phyloP scores from a whole-genome alignment of 1,284 basidiomycete species.

The Cerioporus squamosus region DNA sequence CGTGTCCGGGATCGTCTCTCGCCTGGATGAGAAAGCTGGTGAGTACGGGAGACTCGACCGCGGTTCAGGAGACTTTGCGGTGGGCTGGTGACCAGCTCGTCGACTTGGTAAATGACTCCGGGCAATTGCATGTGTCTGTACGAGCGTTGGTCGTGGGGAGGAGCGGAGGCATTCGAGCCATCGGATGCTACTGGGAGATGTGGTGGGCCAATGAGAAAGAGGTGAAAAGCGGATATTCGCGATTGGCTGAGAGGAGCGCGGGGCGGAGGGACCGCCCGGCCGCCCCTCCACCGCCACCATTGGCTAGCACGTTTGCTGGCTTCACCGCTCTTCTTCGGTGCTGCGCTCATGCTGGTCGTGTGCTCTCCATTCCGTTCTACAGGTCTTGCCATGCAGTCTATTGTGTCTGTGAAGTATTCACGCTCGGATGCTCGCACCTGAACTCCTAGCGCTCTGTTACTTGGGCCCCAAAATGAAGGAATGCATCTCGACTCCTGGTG shows the following conservation, averaged over 20 bases:
- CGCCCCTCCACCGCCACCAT: neutral
- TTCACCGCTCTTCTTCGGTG: too few relatives aligned
- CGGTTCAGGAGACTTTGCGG: neutral
- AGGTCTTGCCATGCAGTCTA: neutral
- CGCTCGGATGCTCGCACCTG: neutral
- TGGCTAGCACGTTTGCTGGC: too few relatives aligned
- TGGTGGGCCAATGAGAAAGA: neutral
- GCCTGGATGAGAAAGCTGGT: neutral
- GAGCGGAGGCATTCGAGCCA: neutral
- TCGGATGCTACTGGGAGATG: neutral
- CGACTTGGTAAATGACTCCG: neutral
- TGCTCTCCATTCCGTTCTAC: neutral
- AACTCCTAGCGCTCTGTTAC: slow-evolving; percentile 2
- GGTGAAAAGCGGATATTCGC: neutral
- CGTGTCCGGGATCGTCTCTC: slow-evolving; percentile 1
- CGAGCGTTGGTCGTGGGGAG: neutral
- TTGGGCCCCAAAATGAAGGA: slow-evolving; percentile 9
- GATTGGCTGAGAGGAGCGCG: neutral
- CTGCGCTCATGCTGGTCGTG: too few relatives aligned
- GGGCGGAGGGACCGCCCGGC: neutral
- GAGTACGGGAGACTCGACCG: neutral
- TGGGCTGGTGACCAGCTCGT: neutral
- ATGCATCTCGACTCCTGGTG: neutral
- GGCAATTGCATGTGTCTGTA: neutral
- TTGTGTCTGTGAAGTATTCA: neutral